Conservation (phyloP, 2,329 filamentous ascomycete genomes). For the Cercospora zeina region DNA sequence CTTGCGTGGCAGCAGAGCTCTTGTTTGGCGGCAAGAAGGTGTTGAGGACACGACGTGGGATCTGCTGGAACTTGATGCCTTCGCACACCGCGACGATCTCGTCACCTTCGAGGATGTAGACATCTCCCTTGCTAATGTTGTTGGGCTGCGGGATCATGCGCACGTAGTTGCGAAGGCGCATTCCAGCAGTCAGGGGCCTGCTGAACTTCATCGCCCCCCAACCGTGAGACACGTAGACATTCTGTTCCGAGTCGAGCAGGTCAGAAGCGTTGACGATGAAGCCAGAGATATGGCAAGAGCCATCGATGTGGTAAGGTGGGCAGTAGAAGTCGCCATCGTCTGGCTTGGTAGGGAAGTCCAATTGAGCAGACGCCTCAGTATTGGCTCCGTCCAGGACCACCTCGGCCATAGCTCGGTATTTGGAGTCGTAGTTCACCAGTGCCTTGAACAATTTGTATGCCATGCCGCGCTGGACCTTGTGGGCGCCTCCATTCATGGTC, state of each 20-base stretch:
- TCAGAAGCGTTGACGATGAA: conserved; percentile 63
- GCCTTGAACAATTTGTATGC: conserved; percentile 72
- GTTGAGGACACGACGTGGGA: conserved; percentile 66
- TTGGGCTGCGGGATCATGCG: conserved; percentile 60
- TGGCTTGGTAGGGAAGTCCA: conserved; percentile 57
- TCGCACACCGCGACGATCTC: conserved; percentile 60
- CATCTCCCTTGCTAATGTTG: conserved; percentile 60
- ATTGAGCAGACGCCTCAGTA: conserved; percentile 56
- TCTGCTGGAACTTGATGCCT: conserved; percentile 66
- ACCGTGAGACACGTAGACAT: conserved; percentile 63
- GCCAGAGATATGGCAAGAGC: conserved; percentile 58
- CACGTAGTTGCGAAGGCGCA: conserved; percentile 61
- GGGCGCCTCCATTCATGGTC: conserved; percentile 65
- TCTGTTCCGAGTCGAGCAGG: conserved; percentile 58
- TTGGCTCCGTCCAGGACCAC: conserved; percentile 59
- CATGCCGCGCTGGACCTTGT: conserved; percentile 72
- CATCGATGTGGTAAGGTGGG: conserved; percentile 62
- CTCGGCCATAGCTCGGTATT: conserved; percentile 60
- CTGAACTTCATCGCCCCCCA: conserved; percentile 59
- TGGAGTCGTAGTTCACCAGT: conserved; percentile 58
- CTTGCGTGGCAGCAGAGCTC: conserved; percentile 37
- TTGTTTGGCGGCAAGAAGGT: conserved; percentile 64
- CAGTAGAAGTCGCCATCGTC: conserved; percentile 59
- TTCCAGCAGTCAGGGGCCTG: conserved; percentile 47
- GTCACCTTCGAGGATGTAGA: conserved; percentile 61